Conservation (phyloP, 208 protist genomes). For the Naegleria gruberi region DNA sequence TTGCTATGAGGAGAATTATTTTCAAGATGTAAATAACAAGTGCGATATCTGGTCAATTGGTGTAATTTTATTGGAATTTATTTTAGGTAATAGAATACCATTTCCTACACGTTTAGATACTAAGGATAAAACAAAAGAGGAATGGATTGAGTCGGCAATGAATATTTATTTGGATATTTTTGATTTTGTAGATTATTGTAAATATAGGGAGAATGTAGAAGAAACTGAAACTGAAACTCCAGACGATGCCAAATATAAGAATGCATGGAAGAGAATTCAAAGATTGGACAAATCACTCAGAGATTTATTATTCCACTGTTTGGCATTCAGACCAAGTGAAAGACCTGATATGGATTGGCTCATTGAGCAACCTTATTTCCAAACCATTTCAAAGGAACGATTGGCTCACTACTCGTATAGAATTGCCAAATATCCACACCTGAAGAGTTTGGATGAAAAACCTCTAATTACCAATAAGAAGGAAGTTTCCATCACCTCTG, state of each 20-base stretch:
- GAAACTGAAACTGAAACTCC: background rate
- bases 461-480: background rate
- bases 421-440: background rate
- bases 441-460: background rate
- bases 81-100: background rate
- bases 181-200: background rate
- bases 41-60: constrained; percentile 4
- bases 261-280: background rate
- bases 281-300: background rate
- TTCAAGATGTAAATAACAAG: background rate
- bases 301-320: background rate
- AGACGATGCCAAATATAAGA: background rate
- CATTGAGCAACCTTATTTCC: background rate
- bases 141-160: background rate
- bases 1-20: background rate
- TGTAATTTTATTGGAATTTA: background rate
- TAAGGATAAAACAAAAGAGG: background rate
- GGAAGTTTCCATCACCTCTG: background rate
- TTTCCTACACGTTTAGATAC: background rate
- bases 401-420: background rate
- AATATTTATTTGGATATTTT: background rate
- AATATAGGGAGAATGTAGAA: background rate
- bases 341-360: background rate
- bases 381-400: background rate
- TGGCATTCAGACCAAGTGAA: background rate